Evolutionary conservation across 345 rosid genomes (phyloP), one percentile per base, ranked within the genome.

Genomic region (Ceriops decandra): DNA sequence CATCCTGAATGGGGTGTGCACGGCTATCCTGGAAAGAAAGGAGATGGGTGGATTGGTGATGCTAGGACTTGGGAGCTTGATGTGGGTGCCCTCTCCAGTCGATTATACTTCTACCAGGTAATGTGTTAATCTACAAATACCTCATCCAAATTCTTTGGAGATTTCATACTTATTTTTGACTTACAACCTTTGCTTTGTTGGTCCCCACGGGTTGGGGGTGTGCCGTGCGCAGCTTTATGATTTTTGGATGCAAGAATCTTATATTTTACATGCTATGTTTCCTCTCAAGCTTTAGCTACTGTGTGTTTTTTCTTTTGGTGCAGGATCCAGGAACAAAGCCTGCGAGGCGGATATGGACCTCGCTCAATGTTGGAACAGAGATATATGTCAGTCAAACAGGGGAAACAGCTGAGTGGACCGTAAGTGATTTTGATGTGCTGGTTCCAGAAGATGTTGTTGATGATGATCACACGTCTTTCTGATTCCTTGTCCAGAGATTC

Each of bases 301-400:
- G 31, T 1, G 24, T 56, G 9, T 24, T 30, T 56, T 57, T 27
- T 9, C 28, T 3, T 46, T 3, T 66, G 51, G 19, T 74, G 65
- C 78, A 74, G 78, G 78, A 74, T 68, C 78, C 78, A 16, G 73
- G 69, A 62, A 74, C 78, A 57, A 63, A 49, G 32, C 78, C 78
- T 6, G 78, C 78, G 15, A 56, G 69, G 31, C 73, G 73, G 1
- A 0, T 74, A 26, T 74, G 78, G 78, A 6, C 73, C n/a, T 74
- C 73, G 11, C 33, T 74, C 26, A 59, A 74, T 63, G 73, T 69
- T 10, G 78, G 78, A 31, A 74, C 78, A 0, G 78, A 74, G 59
- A 68, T 74, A 11, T 74, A 74, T 9, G 63, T 74, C n/a, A 74
- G 73, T 51, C 60, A 5, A 53, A 16, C 22, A 2, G 69, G 57